Evolutionary conservation across 1,284 basidiomycete species (phyloP), one percentile per base, ranked within the genome.

Genomic region (Gymnopus androsaceus): DNA sequence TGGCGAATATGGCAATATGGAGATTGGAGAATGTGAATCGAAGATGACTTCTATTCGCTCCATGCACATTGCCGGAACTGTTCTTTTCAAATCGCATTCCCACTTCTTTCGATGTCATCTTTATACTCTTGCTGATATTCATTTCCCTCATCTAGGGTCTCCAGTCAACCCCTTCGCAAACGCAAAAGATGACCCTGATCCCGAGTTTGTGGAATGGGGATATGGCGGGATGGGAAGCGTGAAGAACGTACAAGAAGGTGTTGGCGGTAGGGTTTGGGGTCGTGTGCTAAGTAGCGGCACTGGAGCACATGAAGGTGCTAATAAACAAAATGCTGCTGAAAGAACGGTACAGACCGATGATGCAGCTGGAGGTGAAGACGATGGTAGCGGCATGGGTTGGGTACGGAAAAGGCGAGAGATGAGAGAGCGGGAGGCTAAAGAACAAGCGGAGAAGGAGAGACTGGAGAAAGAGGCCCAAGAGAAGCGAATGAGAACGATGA

Each of bases 171-270:
- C 74, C 0, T 85, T 85, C 57, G 80, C 75, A 1, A 80, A 74
- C 52, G 77, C 74, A 12, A 74, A 74, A 5, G 81, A 84, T 41
- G 75, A 77, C 12, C 54, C 62, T 5, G 86, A 91, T 33, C 84
- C 85, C 38, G 84, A 87, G 67, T 92, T 92, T 62, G 88, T 92
- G 25, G 90, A 92, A 67, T 92, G 90, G 90, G 89, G 90, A 1
- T 89, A 89, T 59, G 90, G 90, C 47, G 90, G 90, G 3, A 91
- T 92, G 89, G 90, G 90, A 27, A 83, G 80, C 51, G 86, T 90
- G 4, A 74, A 72, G 50, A 75, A 73, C 59, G 72, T 74, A 11
- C 40, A 45, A 3, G 72, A 72, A 44, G 64, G 66, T 44, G 63
- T 65, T 44, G 68, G 67, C 21, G 63, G 66, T 30, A 60, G 57